Evolutionary conservation across 2,329 filamentous ascomycete genomes (phyloP).

Genomic region (Trichoderma guizhouense): DNA sequence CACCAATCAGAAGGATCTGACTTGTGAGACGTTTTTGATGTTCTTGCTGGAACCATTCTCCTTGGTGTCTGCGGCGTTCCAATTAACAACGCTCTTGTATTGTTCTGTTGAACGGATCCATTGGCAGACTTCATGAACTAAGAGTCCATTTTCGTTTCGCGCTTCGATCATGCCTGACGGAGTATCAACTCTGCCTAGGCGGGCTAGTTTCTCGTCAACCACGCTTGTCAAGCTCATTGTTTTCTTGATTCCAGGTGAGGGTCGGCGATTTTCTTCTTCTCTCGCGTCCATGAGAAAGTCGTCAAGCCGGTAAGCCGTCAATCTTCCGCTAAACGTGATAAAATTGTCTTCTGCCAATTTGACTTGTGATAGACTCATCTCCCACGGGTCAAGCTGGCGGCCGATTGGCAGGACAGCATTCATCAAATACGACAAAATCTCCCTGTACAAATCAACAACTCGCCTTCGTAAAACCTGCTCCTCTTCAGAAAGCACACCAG

Average conservation of each 20-base stretch:
- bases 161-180: not conserved
- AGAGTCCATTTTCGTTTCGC: not conserved
- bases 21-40: not conserved
- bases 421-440: not conserved
- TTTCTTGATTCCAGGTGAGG: not conserved
- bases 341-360: not conserved
- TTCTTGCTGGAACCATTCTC: fast-evolving
- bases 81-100: not conserved
- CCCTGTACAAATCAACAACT: not conserved
- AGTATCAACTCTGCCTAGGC: not conserved
- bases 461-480: not conserved
- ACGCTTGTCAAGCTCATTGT: not conserved
- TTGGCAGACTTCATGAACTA: not conserved
- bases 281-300: too few relatives aligned
- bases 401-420: not conserved
- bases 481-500: not conserved
- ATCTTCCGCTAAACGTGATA: not conserved
- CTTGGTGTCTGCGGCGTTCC: too few relatives aligned
- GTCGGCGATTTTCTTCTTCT: not conserved
- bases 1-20: not conserved
- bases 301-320: not conserved
- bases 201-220: fast-evolving
- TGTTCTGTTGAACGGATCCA: not conserved
- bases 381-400: too few relatives aligned
- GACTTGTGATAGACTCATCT: not conserved